Evolutionary conservation across 768 basidiomycete genomes (phyloP).

Genomic region (Exsudoporus frostii): DNA sequence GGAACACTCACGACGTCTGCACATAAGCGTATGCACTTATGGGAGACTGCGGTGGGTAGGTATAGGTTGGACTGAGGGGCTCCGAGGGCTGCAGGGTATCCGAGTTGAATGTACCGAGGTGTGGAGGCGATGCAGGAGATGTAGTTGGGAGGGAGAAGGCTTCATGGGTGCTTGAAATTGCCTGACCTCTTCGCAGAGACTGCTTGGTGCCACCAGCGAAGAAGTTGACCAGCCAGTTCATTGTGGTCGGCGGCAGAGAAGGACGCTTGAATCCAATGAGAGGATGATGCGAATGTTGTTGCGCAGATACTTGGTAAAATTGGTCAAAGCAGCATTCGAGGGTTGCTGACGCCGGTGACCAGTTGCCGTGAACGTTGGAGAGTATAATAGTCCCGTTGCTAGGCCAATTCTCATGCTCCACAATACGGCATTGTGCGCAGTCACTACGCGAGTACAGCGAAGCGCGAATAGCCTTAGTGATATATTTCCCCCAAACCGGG

Average conservation of each 20-base stretch:
- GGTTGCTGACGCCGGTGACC: background rate
- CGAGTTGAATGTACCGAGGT: slow-evolving; percentile 59
- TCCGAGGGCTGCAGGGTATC: slow-evolving; percentile 51
- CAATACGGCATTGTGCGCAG: slow-evolving; percentile 15
- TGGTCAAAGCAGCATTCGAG: slow-evolving; percentile 7
- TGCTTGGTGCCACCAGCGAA: slow-evolving; percentile 53
- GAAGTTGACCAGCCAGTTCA: slow-evolving; percentile 74
- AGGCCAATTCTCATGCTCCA: slow-evolving; percentile 17
- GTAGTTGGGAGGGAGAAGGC: slow-evolving; percentile 83
- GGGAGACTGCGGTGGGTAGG: slow-evolving; percentile 72
- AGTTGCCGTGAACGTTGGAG: background rate
- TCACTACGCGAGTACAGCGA: background rate
- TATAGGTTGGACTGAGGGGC: slow-evolving; percentile 53
- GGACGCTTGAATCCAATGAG: slow-evolving; percentile 1
- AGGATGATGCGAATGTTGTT: background rate
- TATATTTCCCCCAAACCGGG: too few species aligned
- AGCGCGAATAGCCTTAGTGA: background rate
- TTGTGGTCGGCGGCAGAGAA: slow-evolving; percentile 29
- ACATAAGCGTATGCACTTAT: slow-evolving; percentile 56
- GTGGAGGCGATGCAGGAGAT: slow-evolving; percentile 53
- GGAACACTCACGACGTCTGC: slow-evolving; percentile 47
- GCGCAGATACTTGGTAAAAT: slow-evolving; percentile 6
- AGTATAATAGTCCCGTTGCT: background rate
- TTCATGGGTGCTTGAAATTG: slow-evolving; percentile 77
- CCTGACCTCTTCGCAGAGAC: slow-evolving; percentile 55